These are phyloP conservation scores for Podaxis sp. DNA, from an alignment of 768 basidiomycete species.

Conservation along the genomic window DNA sequence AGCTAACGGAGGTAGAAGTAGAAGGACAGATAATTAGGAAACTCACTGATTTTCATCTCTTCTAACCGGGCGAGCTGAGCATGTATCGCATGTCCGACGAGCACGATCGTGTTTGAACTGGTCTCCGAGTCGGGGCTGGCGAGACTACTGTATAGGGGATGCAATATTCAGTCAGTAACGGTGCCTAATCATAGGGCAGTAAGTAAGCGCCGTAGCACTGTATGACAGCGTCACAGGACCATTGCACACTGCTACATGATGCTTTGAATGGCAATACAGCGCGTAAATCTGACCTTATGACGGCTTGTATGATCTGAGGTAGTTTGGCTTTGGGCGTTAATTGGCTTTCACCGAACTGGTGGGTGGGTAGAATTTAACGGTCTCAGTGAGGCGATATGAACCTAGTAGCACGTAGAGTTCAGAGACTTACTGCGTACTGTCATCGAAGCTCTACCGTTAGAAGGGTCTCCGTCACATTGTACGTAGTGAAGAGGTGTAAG, in stretches of 20 bases:
- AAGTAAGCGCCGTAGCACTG: background rate
- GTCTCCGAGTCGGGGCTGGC: slow-evolving; percentile 78
- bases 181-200: background rate
- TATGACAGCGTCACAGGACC: background rate
- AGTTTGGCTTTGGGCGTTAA: slow-evolving; percentile 63
- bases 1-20: background rate
- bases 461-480: background rate
- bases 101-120: slow-evolving; percentile 62
- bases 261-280: slow-evolving; percentile 15
- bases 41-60: slow-evolving; percentile 79
- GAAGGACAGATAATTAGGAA: background rate
- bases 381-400: background rate
- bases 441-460: slow-evolving; percentile 5
- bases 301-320: slow-evolving; percentile 68
- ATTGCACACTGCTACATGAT: background rate
- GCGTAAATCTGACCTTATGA: slow-evolving; percentile 52
- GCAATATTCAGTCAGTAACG: background rate
- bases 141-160: slow-evolving; percentile 53
- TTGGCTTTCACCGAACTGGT: slow-evolving; percentile 78
- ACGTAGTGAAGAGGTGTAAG: background rate
- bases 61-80: slow-evolving; percentile 62
- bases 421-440: slow-evolving; percentile 62
- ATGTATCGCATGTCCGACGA: slow-evolving; percentile 61
- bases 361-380: slow-evolving; percentile 16
- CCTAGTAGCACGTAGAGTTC: slow-evolving; percentile 1